phyloP scores from a whole-genome alignment of 352 stramenopile species.

The Pythium phragmiticola region DNA sequence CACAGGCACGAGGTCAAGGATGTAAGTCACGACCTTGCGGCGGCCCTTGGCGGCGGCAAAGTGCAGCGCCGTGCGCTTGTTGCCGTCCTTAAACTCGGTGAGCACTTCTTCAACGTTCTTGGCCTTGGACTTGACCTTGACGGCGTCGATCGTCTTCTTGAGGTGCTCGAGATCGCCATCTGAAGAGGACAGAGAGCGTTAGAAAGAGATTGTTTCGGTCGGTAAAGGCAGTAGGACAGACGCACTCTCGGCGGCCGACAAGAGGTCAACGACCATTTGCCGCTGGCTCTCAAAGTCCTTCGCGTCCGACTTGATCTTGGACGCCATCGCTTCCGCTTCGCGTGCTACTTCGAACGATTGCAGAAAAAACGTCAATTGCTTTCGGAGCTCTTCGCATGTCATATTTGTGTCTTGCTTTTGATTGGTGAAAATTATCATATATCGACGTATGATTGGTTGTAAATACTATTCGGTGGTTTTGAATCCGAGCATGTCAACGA shows the following conservation, averaged over 20 bases:
- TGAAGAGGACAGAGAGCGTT: slow-evolving; percentile 21
- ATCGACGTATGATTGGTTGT: slow-evolving; percentile 7
- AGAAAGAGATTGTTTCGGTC: background rate
- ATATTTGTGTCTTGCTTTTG: background rate
- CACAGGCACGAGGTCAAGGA: slow-evolving; percentile 59
- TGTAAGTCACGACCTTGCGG: slow-evolving; percentile 71
- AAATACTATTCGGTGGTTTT: slow-evolving; percentile 3
- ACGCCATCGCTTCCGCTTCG: slow-evolving; percentile 27
- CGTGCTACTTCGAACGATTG: background rate
- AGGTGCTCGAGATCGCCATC: slow-evolving; percentile 72
- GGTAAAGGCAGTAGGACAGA: background rate
- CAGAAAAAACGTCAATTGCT: background rate
- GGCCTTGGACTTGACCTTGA: slow-evolving; percentile 52
- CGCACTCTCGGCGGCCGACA: slow-evolving; percentile 73
- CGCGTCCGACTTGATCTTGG: slow-evolving; percentile 58
- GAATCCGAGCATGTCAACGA: slow-evolving; percentile 6
- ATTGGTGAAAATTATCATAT: slow-evolving; percentile 13
- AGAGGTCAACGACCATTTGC: slow-evolving; percentile 69
- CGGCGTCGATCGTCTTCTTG: slow-evolving; percentile 63
- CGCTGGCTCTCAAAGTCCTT: slow-evolving; percentile 80
- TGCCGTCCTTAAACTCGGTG: slow-evolving; percentile 75
- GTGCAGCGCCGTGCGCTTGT: slow-evolving; percentile 79
- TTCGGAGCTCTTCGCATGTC: slow-evolving; percentile 8
- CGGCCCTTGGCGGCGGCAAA: slow-evolving; percentile 77
- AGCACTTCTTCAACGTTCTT: slow-evolving; percentile 44